These are phyloP conservation scores for Durio zibethinus DNA, from an alignment of 345 rosid species.

Conservation along the genomic window DNA sequence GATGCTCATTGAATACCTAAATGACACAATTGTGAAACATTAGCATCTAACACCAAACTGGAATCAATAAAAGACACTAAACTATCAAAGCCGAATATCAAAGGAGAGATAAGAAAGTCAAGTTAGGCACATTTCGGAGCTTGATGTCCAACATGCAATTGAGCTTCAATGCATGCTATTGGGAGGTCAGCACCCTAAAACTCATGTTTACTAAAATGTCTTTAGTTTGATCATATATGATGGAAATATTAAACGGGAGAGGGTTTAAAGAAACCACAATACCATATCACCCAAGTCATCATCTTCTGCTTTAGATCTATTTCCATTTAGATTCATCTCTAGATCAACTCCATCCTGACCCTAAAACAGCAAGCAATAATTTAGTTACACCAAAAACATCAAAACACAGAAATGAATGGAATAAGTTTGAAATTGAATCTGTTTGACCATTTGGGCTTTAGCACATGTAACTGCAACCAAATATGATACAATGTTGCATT, in stretches of 20 bases:
- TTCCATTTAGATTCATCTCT: slow-evolving; percentile 81
- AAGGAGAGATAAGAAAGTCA: background rate
- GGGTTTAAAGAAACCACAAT: slow-evolving; percentile 16
- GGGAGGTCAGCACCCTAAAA: background rate
- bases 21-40: background rate
- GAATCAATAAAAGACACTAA: slow-evolving; percentile 3
- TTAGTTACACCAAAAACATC: background rate
- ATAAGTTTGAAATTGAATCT: background rate
- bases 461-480: background rate
- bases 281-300: slow-evolving; percentile 87
- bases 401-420: slow-evolving; percentile 5
- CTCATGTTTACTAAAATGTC: background rate
- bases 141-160: background rate
- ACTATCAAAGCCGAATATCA: background rate
- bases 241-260: too few species aligned
- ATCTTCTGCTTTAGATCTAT: slow-evolving; percentile 56
- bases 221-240: background rate
- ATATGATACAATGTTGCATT: background rate
- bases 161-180: background rate
- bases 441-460: background rate
- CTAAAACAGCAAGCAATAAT: slow-evolving; percentile 31
- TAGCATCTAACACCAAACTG: background rate
- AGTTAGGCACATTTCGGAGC: background rate
- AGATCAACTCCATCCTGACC: slow-evolving; percentile 78
- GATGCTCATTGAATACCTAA: slow-evolving; percentile 74